Evolutionary conservation across 371 early-diverging fungal genomes (phyloP).

Genomic region (Zopfochytrium polystomum): DNA sequence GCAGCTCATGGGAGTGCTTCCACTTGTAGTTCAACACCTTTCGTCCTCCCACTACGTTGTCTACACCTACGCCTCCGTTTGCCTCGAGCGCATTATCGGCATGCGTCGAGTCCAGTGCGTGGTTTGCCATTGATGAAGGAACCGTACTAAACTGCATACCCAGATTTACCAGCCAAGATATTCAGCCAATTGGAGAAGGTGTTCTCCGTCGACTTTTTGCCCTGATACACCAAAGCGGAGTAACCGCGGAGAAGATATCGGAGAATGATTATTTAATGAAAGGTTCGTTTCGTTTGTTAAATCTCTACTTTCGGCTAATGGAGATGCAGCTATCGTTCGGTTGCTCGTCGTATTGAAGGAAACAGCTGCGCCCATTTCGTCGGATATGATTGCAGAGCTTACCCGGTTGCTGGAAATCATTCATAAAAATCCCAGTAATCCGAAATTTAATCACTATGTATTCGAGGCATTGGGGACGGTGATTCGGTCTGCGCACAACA

Average conservation of each 20-base stretch:
- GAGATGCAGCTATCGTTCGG: slow-evolving; percentile 63
- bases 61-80: slow-evolving; percentile 87
- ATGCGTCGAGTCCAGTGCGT: too few species aligned
- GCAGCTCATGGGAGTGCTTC: slow-evolving; percentile 71
- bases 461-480: slow-evolving; percentile 91
- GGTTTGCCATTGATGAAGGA: too few species aligned
- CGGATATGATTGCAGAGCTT: slow-evolving; percentile 66
- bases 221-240: slow-evolving; percentile 60
- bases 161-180: slow-evolving; percentile 68
- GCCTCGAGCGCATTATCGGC: slow-evolving; percentile 85
- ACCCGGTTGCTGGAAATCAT: slow-evolving; percentile 75
- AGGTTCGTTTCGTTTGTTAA: slow-evolving; percentile 41
- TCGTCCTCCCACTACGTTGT: slow-evolving; percentile 77
- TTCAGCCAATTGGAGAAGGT: slow-evolving; percentile 64
- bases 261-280: slow-evolving; percentile 95
- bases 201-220: slow-evolving; percentile 74
- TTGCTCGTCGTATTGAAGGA: slow-evolving; percentile 72
- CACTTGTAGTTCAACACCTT: slow-evolving; percentile 77
- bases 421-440: slow-evolving; percentile 94
- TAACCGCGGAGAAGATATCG: slow-evolving; percentile 80
- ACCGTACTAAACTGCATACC: neutral
- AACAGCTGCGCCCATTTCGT: slow-evolving; percentile 64
- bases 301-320: too few species aligned
- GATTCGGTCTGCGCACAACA: slow-evolving; percentile 56
- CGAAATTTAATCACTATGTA: slow-evolving; percentile 92